These are phyloP conservation scores for Pichia manshurica DNA, from an alignment of 805 yeast genomes.

Conservation along the genomic window DNA sequence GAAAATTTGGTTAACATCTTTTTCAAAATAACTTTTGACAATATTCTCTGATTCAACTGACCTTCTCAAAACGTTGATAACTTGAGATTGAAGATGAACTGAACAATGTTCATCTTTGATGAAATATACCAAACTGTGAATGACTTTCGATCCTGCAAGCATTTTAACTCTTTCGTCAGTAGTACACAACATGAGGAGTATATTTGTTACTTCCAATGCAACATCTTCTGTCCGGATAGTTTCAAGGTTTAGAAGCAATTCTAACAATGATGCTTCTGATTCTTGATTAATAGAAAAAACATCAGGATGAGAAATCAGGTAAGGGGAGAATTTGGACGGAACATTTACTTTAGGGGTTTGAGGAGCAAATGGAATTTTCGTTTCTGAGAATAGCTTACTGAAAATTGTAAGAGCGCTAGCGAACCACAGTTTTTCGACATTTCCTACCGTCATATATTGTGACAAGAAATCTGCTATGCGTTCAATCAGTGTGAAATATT, in stretches of 20 bases:
- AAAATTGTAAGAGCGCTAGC: constrained; percentile 50
- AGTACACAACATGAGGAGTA: constrained; percentile 18
- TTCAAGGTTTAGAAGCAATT: constrained; percentile 36
- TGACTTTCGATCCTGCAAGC: constrained; percentile 42
- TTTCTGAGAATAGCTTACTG: constrained; percentile 48
- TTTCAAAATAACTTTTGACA: constrained; percentile 42
- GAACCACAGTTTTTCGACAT: constrained; percentile 48
- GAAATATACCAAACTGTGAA: constrained; percentile 42
- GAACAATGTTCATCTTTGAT: constrained; percentile 34
- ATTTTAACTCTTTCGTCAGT: constrained; percentile 34
- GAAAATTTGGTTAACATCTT: constrained; percentile 46
- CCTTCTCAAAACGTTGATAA: constrained; percentile 54
- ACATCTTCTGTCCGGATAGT: constrained; percentile 38
- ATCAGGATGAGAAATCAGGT: constrained; percentile 14
- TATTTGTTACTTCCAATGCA: neutral
- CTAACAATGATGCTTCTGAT: constrained; percentile 35
- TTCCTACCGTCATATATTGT: constrained; percentile 32
- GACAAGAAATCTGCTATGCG: constrained; percentile 35
- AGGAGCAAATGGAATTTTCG: constrained; percentile 50
- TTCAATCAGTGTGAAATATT: constrained; percentile 31
- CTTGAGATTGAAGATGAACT: constrained; percentile 38
- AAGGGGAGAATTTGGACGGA: constrained; percentile 12
- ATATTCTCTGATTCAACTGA: constrained; percentile 59
- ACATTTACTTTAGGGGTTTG: constrained; percentile 28
- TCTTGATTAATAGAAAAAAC: constrained; percentile 21